Evolutionary conservation across 768 basidiomycete genomes (phyloP).

Genomic region (Pholiota microspora): DNA sequence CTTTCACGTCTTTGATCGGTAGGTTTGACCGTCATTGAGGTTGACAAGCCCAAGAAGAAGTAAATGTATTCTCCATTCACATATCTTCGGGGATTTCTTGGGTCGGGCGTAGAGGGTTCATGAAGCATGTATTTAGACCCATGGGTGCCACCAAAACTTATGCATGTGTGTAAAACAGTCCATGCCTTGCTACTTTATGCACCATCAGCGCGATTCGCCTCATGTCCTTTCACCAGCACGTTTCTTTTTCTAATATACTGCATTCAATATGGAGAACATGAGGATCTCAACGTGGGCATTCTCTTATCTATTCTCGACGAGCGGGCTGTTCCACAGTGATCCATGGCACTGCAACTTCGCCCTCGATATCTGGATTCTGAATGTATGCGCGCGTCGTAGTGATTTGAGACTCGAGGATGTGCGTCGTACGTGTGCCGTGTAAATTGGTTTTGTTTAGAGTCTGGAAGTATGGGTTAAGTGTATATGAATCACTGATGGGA

Average conservation of each 20-base stretch:
- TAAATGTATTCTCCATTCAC: constrained; percentile 34
- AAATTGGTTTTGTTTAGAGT: too few relatives aligned
- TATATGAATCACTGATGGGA: too few relatives aligned
- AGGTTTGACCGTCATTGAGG: constrained; percentile 75
- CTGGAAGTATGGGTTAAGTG: too few relatives aligned
- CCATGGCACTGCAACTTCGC: too few relatives aligned
- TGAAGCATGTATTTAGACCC: constrained; percentile 19
- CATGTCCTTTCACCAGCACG: not conserved
- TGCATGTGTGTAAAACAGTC: constrained; percentile 29
- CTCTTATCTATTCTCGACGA: too few relatives aligned
- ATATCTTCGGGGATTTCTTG: constrained; percentile 21
- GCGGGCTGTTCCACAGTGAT: too few relatives aligned
- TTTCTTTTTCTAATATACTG: constrained; percentile 12
- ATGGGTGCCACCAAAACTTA: constrained; percentile 28
- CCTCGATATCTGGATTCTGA: too few relatives aligned
- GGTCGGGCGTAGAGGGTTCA: constrained; percentile 17
- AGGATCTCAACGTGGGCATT: too few relatives aligned
- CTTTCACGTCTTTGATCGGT: not conserved
- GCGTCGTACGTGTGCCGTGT: too few relatives aligned
- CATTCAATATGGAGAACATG: not conserved
- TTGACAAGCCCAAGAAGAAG: constrained; percentile 77
- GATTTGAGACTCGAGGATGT: too few relatives aligned
- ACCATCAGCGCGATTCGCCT: constrained; percentile 7
- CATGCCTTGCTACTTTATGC: constrained; percentile 23
- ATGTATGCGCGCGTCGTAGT: too few relatives aligned